A percentile compares a stretch with the other conserved stretches of the same genome.
These are phyloP conservation scores for Prorocentrum cordatum DNA, from an alignment of 169 alveolate species.

Conservation along the genomic window DNA sequence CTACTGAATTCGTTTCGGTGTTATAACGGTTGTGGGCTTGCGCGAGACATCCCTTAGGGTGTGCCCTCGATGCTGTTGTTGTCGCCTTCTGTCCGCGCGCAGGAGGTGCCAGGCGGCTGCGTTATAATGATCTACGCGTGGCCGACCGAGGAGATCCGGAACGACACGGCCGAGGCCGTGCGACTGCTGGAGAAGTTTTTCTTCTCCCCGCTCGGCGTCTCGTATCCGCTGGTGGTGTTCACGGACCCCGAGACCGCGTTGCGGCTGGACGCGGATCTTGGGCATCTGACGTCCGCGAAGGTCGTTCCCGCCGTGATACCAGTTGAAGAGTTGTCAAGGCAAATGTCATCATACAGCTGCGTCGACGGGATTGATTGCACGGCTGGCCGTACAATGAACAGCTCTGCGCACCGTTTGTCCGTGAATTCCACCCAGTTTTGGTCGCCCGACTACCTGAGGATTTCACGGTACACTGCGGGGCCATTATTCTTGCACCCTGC, in stretches of 20 bases:
- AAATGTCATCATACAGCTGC: slow-evolving; percentile 21
- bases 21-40: too few species aligned
- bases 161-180: neutral
- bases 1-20: too few species aligned
- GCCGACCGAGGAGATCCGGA: slow-evolving; percentile 39
- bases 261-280: neutral
- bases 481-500: slow-evolving; percentile 18
- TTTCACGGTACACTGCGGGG: slow-evolving; percentile 28
- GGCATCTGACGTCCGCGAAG: neutral
- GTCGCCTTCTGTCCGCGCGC: too few species aligned
- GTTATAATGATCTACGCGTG: slow-evolving; percentile 14
- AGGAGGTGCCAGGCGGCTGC: neutral
- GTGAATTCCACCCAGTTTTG: slow-evolving; percentile 11
- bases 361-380: neutral
- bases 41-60: too few species aligned
- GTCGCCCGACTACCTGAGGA: slow-evolving; percentile 17
- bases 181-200: neutral
- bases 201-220: neutral
- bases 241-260: neutral
- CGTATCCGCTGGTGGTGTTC: neutral
- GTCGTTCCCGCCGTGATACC: slow-evolving; percentile 12
- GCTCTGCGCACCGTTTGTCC: slow-evolving; percentile 7
- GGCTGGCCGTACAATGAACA: neutral
- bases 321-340: neutral
- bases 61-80: too few species aligned